Base-by-base conservation (phyloP, 2,329 filamentous ascomycete genomes). In the Penicillium occitanis region DNA sequence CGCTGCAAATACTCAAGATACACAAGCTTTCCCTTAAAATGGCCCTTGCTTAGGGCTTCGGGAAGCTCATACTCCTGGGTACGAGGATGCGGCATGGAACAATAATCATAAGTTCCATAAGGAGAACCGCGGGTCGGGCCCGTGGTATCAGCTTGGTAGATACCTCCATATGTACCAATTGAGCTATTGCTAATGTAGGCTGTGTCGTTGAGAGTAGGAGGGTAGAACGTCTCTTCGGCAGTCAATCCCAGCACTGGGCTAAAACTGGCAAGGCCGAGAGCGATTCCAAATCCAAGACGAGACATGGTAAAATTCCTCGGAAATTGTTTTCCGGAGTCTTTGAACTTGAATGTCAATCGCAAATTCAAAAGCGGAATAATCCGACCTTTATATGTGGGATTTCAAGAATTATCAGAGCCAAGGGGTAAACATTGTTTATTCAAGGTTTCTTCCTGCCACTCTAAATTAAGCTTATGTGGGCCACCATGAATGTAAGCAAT, bases 1-100 rank as follows among this genome's bases (percentile, higher is more conserved):
- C 77, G 75, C 64, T 79, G 77, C 17, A 79, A 61, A 63, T 79
- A 79, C 63, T 78, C 76, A 1, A 79, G 69, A 46, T 78, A 78
- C 2, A 78, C 73, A n/a, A 79, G 65, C 17, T 73, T 71, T 2
- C 71, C 76, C 2, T 72, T 68, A 10, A 73, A 67, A 4, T 71
- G 70, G 0, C 72, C 70, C 10, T 75, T 72, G 5, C 66, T 66
- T 7, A 79, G 67, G 5, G 75, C 70, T 5, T 60, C 66, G 0
- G 77, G 77, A 8, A 75, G 66, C 5, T 70, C 28, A 57, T 79
- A 79, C 30, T 76, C 73, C 14, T 73, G 63, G 14, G 55, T 62
- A 42, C 74, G 75, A 1, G 77, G 77, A 70, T 79, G 77, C 11
- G 77, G 77, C 77, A 79, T 79, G 14, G 73, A 73, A 50, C 78